These are phyloP conservation scores for Betula pendula DNA, from an alignment of 306 rosid species.

Conservation along the genomic window DNA sequence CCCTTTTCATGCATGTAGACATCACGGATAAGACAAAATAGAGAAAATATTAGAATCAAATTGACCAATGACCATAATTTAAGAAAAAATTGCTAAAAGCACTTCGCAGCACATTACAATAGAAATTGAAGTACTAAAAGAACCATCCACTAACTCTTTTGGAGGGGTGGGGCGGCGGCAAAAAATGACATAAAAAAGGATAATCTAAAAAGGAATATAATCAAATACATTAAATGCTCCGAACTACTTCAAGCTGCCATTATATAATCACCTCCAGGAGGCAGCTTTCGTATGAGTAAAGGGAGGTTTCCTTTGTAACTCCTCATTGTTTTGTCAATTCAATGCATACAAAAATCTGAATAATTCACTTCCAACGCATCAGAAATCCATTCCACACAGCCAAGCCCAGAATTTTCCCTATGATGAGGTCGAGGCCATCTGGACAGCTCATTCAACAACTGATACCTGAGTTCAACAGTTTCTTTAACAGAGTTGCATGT, in stretches of 20 bases:
- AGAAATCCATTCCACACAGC: conserved; percentile 29
- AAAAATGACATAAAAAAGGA: conserved; percentile 19
- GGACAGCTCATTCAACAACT: conserved; percentile 41
- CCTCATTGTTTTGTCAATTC: conserved; percentile 40
- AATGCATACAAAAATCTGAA: conserved; percentile 35
- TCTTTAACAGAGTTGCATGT: conserved; percentile 31
- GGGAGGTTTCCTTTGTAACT: conserved; percentile 31
- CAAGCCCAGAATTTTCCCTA: conserved; percentile 32
- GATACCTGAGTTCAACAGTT: conserved; percentile 37
- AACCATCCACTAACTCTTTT: too few relatives aligned
- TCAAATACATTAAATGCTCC: neutral
- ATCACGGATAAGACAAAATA: too few relatives aligned
- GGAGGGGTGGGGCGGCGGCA: neutral
- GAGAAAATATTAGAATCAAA: too few relatives aligned
- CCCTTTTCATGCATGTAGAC: too few relatives aligned
- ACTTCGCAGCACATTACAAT: too few relatives aligned
- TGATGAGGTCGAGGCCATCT: conserved; percentile 16
- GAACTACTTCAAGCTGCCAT: conserved; percentile 38
- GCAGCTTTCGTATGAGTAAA: conserved; percentile 38
- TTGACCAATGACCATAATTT: too few relatives aligned
- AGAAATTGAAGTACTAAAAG: too few relatives aligned
- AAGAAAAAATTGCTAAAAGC: too few relatives aligned
- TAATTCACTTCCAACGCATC: conserved; percentile 35
- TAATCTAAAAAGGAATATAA: conserved; percentile 2
- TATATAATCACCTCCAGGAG: conserved; percentile 26